phyloP scores from a whole-genome alignment of 805 yeast species.

The Teunomyces tritomae region DNA sequence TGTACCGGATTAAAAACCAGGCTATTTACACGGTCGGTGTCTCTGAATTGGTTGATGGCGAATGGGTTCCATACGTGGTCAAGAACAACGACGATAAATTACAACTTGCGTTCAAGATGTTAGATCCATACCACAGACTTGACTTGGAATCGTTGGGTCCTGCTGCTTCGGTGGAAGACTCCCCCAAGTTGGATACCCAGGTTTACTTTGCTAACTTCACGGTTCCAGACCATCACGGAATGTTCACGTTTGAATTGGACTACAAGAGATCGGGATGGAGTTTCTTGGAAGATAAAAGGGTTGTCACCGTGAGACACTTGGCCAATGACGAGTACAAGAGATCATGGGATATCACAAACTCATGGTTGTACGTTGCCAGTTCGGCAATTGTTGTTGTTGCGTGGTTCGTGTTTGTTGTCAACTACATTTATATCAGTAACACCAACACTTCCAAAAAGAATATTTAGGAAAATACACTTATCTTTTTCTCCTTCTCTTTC shows the following conservation, averaged over 20 bases:
- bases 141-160: slow-evolving; percentile 48
- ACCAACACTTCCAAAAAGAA: slow-evolving; percentile 28
- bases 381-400: slow-evolving; percentile 65
- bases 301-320: slow-evolving; percentile 85
- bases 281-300: slow-evolving; percentile 60
- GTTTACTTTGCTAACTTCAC: slow-evolving; percentile 56
- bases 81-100: slow-evolving; percentile 47
- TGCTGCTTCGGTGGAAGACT: slow-evolving; percentile 31
- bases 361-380: slow-evolving; percentile 85
- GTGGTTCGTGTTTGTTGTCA: slow-evolving; percentile 75
- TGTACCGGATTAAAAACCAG: slow-evolving; percentile 75
- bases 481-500: neutral
- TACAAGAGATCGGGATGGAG: slow-evolving; percentile 77
- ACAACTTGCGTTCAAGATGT: slow-evolving; percentile 83
- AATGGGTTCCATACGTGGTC: slow-evolving; percentile 66
- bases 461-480: slow-evolving; percentile 2
- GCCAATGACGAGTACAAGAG: slow-evolving; percentile 95
- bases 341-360: slow-evolving; percentile 88
- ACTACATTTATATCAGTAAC: slow-evolving; percentile 50
- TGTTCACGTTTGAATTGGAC: slow-evolving; percentile 80
- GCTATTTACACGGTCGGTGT: slow-evolving; percentile 54
- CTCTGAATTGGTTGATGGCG: slow-evolving; percentile 42
- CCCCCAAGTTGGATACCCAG: slow-evolving; percentile 43
- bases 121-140: slow-evolving; percentile 92
- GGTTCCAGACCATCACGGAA: slow-evolving; percentile 95